These are phyloP conservation scores for Ganoderma boninense DNA, from an alignment of 1,284 basidiomycete genomes.

Conservation along the genomic window DNA sequence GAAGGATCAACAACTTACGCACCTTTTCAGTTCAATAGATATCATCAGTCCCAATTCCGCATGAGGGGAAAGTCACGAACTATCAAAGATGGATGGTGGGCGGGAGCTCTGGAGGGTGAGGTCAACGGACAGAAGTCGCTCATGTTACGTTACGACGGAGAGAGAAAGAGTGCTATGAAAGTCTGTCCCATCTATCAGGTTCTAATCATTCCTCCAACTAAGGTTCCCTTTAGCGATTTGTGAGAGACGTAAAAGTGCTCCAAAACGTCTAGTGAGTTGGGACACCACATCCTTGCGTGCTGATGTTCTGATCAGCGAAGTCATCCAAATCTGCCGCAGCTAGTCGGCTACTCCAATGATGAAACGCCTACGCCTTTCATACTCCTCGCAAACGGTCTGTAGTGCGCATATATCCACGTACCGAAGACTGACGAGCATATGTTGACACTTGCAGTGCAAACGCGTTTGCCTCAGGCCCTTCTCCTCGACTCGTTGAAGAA, in stretches of 20 bases:
- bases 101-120: constrained; percentile 49
- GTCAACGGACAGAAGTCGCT: constrained; percentile 49
- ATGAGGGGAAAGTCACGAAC: constrained; percentile 45
- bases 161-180: constrained; percentile 42
- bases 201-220: not conserved
- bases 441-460: constrained; percentile 45
- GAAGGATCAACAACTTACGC: constrained; percentile 13
- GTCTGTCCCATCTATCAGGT: constrained; percentile 36
- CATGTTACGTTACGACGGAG: constrained; percentile 54
- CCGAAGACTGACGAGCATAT: not conserved
- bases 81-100: constrained; percentile 56
- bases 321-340: constrained; percentile 62
- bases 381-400: constrained; percentile 55
- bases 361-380: constrained; percentile 58
- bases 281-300: not conserved
- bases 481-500: constrained; percentile 37
- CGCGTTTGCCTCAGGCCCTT: constrained; percentile 43
- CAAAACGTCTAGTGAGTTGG: constrained; percentile 53
- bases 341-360: constrained; percentile 60
- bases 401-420: not conserved
- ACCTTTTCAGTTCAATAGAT: constrained; percentile 52
- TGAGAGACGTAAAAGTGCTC: constrained; percentile 58
- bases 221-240: constrained; percentile 49
- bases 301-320: constrained; percentile 42
- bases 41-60: constrained; percentile 57